These are phyloP conservation scores for Knoxia roxburghii DNA, from an alignment of 257 asterid genomes.

Conservation along the genomic window DNA sequence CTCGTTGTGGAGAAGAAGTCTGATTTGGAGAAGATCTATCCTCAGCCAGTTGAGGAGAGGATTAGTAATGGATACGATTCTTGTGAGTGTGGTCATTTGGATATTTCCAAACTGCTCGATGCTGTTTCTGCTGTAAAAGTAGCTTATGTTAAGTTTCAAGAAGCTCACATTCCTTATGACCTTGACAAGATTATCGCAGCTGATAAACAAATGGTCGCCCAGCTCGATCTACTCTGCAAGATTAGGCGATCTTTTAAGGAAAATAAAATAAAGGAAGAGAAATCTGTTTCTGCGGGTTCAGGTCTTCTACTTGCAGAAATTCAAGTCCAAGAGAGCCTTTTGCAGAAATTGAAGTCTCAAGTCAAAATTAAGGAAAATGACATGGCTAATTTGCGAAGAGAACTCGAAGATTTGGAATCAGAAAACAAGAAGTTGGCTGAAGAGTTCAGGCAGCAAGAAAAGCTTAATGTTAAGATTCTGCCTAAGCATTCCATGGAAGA, in stretches of 20 bases:
- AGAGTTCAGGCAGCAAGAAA: constrained; percentile 37
- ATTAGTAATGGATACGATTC: constrained; percentile 23
- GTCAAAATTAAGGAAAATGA: constrained; percentile 36
- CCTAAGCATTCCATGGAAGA: constrained; percentile 38
- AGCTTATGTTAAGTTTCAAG: constrained; percentile 72
- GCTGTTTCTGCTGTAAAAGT: constrained; percentile 48
- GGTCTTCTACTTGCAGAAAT: constrained; percentile 47
- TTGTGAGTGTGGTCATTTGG: constrained; percentile 29
- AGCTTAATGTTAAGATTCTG: constrained; percentile 28
- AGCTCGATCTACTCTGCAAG: constrained; percentile 43
- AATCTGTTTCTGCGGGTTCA: constrained; percentile 36
- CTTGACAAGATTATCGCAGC: constrained; percentile 57
- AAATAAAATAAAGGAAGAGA: constrained; percentile 38
- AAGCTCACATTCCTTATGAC: constrained; percentile 68
- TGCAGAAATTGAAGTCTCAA: constrained; percentile 49
- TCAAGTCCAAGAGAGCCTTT: constrained; percentile 43
- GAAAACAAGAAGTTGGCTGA: constrained; percentile 38
- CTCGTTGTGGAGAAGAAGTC: constrained; percentile 26
- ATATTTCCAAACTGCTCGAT: constrained; percentile 49
- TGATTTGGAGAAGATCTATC: constrained; percentile 21
- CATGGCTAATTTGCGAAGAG: constrained; percentile 27
- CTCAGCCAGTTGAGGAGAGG: constrained; percentile 16
- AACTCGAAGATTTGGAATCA: constrained; percentile 41
- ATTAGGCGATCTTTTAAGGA: constrained; percentile 50
- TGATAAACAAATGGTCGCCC: constrained; percentile 45